A percentile compares a stretch with the other conserved stretches of the same genome.
Conservation (phyloP, 2,329 filamentous ascomycete species). For the Penicillium corylophilum region DNA sequence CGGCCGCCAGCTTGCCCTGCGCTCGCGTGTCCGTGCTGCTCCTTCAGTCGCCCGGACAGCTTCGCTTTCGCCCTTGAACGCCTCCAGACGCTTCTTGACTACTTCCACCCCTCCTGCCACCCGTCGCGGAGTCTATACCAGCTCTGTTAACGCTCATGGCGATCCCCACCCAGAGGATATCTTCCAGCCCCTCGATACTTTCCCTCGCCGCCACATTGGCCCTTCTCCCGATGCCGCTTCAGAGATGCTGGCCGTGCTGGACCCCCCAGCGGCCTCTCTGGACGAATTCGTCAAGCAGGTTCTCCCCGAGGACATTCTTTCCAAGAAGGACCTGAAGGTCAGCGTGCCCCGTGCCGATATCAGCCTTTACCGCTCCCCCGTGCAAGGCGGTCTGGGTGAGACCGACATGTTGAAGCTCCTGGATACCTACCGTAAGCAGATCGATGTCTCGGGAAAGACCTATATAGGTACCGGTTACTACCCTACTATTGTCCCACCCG, state of each 20-base stretch:
- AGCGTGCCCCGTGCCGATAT: conserved; percentile 46
- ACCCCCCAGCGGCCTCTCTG: conserved; percentile 69
- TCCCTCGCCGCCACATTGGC: conserved; percentile 83
- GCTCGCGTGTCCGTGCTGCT: conserved; percentile 28
- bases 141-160: conserved; percentile 84
- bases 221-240: conserved; percentile 68
- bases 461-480: conserved; percentile 90
- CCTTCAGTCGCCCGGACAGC: conserved; percentile 23
- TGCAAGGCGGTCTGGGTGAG: conserved; percentile 48
- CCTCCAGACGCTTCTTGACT: conserved; percentile 31
- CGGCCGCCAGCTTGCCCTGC: conserved; percentile 37
- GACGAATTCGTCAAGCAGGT: conserved; percentile 86
- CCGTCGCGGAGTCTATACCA: conserved; percentile 69
- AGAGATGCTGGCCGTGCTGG: conserved; percentile 76
- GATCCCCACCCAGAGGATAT: conserved; percentile 39
- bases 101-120: conserved; percentile 20
- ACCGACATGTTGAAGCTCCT: conserved; percentile 44
- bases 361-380: conserved; percentile 41
- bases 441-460: conserved; percentile 59
- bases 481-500: conserved; percentile 77
- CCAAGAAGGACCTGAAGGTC: conserved; percentile 62
- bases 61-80: conserved; percentile 31
- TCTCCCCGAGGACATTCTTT: conserved; percentile 75
- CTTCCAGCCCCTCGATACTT: conserved; percentile 57
- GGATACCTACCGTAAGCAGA: conserved; percentile 51